Evolutionary conservation across 2,329 filamentous ascomycete genomes (phyloP).

Genomic region (Penicillium palitans): DNA sequence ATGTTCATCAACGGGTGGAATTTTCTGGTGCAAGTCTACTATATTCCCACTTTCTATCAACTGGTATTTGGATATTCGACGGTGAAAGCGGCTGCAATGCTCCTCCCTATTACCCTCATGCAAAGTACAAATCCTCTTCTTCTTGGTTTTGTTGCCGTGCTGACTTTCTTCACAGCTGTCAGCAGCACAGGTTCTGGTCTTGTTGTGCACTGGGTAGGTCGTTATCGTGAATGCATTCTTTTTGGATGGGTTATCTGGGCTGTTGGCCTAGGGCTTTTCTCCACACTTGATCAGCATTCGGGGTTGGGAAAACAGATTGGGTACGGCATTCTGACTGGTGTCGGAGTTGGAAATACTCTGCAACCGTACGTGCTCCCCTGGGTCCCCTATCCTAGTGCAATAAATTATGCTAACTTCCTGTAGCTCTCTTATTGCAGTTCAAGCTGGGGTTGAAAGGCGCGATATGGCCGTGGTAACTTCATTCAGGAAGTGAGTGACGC

Average conservation of each 20-base stretch:
- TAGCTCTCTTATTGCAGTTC: slow-evolving; percentile 40
- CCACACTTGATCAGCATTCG: slow-evolving; percentile 51
- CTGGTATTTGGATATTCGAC: slow-evolving; percentile 51
- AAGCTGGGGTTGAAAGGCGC: slow-evolving; percentile 41
- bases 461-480: slow-evolving; percentile 46
- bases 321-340: slow-evolving; percentile 54
- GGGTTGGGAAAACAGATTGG: slow-evolving; percentile 57
- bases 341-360: slow-evolving; percentile 55
- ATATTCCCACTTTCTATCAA: slow-evolving; percentile 62
- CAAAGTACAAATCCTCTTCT: slow-evolving; percentile 38
- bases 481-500: slow-evolving; percentile 34
- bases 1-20: slow-evolving; percentile 63
- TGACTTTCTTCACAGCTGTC: slow-evolving; percentile 46
- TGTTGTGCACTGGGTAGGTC: slow-evolving; percentile 54
- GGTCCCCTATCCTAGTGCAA: neutral
- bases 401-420: neutral
- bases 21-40: slow-evolving; percentile 62
- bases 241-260: slow-evolving; percentile 57
- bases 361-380: slow-evolving; percentile 43
- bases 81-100: slow-evolving; percentile 52
- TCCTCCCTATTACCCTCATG: slow-evolving; percentile 52
- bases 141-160: slow-evolving; percentile 20
- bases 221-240: slow-evolving; percentile 57
- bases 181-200: slow-evolving; percentile 55
- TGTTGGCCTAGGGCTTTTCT: slow-evolving; percentile 54